These are phyloP conservation scores for Rhodamnia argentea DNA, from an alignment of 345 rosid species.

Conservation along the genomic window DNA sequence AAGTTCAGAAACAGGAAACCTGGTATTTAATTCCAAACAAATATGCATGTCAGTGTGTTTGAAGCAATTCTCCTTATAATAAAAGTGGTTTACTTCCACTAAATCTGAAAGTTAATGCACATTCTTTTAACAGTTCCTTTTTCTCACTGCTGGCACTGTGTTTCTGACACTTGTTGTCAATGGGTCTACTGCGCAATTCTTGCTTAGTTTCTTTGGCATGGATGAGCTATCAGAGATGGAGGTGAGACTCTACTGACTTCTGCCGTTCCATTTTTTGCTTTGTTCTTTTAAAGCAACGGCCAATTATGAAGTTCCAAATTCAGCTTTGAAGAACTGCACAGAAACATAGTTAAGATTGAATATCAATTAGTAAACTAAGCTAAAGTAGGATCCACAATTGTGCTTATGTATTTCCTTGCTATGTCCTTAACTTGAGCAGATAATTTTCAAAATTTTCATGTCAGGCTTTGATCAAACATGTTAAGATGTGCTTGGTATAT, in stretches of 20 bases:
- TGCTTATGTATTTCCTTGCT: background rate
- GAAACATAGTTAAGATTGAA: background rate
- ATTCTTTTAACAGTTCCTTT: background rate
- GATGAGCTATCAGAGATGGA: background rate
- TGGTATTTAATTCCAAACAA: background rate
- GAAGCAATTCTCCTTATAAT: background rate
- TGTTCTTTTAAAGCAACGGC: background rate
- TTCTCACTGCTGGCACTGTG: background rate
- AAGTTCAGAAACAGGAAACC: background rate
- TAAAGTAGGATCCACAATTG: background rate
- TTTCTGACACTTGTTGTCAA: background rate
- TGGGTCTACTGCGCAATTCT: background rate
- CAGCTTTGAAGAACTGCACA: background rate
- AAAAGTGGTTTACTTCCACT: background rate
- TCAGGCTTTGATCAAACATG: background rate
- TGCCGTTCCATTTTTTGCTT: background rate
- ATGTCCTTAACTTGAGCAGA: background rate
- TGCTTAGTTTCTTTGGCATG: background rate
- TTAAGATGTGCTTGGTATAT: background rate
- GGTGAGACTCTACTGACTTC: background rate
- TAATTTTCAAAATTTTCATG: background rate
- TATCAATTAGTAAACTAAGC: background rate
- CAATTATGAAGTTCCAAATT: background rate
- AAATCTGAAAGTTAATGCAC: background rate
- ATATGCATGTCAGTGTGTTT: background rate